Percentiles rank a stretch among this genome's conserved stretches.
Conservation (phyloP, 805 yeast genomes). For the Zygosaccharomyces siamensis region DNA sequence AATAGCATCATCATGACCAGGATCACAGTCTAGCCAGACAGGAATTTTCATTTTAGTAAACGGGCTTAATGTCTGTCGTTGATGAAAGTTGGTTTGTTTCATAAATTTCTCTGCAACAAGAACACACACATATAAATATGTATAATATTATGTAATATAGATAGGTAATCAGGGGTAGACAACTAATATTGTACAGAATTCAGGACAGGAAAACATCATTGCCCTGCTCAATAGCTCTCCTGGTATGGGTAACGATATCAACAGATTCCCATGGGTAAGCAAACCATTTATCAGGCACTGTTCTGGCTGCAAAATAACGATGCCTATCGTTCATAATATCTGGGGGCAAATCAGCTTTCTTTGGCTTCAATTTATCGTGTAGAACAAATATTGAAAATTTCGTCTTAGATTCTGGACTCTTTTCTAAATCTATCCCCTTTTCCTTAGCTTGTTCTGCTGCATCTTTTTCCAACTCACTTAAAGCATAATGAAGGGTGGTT, state of each 20-base stretch:
- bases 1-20: constrained; percentile 84
- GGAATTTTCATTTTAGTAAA: constrained; percentile 41
- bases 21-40: constrained; percentile 87
- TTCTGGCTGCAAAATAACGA: constrained; percentile 65
- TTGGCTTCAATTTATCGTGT: constrained; percentile 69
- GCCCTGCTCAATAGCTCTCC: constrained; percentile 68
- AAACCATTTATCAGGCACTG: constrained; percentile 76
- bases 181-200: not conserved
- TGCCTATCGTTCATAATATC: constrained; percentile 54
- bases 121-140: not conserved
- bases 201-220: constrained; percentile 47
- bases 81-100: no score
- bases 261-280: constrained; percentile 85
- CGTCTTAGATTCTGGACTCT: constrained; percentile 46
- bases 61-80: no score
- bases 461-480: constrained; percentile 68
- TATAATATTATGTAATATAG: not conserved
- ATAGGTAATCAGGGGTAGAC: not conserved
- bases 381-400: constrained; percentile 71
- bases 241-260: constrained; percentile 69
- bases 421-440: constrained; percentile 41
- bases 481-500: constrained; percentile 76
- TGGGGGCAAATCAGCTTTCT: constrained; percentile 65
- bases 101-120: not conserved
- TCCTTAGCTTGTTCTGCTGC: constrained; percentile 55